Conservation (phyloP, 495 filamentous ascomycete genomes). For the Aspergillus avenaceus region DNA sequence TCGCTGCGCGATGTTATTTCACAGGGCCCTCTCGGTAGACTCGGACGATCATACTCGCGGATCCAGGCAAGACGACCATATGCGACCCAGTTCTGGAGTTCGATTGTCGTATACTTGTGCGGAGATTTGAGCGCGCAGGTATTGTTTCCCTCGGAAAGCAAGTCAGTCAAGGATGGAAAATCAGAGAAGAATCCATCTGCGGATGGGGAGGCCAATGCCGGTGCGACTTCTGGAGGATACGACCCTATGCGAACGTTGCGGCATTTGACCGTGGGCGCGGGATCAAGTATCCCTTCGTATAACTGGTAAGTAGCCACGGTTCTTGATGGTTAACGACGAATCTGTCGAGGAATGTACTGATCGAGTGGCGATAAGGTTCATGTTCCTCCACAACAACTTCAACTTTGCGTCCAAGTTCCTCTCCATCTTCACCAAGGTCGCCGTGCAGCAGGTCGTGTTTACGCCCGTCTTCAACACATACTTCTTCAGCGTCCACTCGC, state of each 20-base stretch:
- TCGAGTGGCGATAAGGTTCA: slow-evolving; percentile 54
- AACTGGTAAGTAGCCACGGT: slow-evolving; percentile 53
- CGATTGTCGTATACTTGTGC: slow-evolving; percentile 71
- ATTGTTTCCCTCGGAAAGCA: slow-evolving; percentile 36
- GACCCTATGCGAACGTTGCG: slow-evolving; percentile 66
- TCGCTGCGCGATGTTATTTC: slow-evolving; percentile 58
- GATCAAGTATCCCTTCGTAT: slow-evolving; percentile 72
- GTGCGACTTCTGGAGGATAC: slow-evolving; percentile 44
- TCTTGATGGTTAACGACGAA: not conserved
- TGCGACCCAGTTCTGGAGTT: slow-evolving; percentile 69
- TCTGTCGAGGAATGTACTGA: not conserved
- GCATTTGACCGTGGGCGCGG: slow-evolving; percentile 67
- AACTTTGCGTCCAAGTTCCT: slow-evolving; percentile 71
- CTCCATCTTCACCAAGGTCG: slow-evolving; percentile 70
- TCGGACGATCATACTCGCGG: slow-evolving; percentile 57
- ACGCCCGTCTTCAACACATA: slow-evolving; percentile 86
- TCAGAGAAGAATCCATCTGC: not conserved
- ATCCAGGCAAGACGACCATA: slow-evolving; percentile 68
- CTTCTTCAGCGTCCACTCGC: slow-evolving; percentile 85
- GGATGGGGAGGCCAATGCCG: slow-evolving; percentile 9
- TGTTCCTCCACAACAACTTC: slow-evolving; percentile 73
- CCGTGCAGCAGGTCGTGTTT: slow-evolving; percentile 77
- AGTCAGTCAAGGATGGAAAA: not conserved
- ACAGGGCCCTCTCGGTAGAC: slow-evolving; percentile 39
- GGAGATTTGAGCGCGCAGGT: slow-evolving; percentile 80